A percentile compares a stretch with the other conserved stretches of the same genome.
phyloP scores from a whole-genome alignment of 2,329 filamentous ascomycete genomes.

The Aspergillus intermedius region DNA sequence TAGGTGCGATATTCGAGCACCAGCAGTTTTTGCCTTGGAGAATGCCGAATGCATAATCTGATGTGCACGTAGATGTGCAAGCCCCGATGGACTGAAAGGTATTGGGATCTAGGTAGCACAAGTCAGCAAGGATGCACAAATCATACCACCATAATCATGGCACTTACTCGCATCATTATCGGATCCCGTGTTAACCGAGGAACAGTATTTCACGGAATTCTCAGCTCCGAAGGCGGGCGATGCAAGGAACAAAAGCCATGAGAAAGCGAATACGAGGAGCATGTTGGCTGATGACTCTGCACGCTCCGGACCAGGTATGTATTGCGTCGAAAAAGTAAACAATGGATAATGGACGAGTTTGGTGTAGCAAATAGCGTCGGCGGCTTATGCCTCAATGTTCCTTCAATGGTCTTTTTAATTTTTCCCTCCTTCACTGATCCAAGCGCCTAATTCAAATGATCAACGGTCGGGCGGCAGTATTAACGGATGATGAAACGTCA shows the following conservation, averaged over 20 bases:
- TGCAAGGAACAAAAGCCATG: constrained; percentile 21
- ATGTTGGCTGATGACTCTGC: constrained; percentile 9
- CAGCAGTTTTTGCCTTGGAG: constrained; percentile 43
- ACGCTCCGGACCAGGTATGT: too few relatives aligned
- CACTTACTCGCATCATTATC: constrained; percentile 31
- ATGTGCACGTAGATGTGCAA: constrained; percentile 34
- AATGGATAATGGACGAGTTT: too few relatives aligned
- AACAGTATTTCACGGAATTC: constrained; percentile 34
- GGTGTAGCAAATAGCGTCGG: too few relatives aligned
- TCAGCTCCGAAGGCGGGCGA: constrained; percentile 17
- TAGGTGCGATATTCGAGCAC: constrained; percentile 44
- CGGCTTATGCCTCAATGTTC: too few relatives aligned
- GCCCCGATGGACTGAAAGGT: constrained; percentile 42
- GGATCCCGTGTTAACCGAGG: constrained; percentile 40
- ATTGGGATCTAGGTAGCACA: constrained; percentile 24
- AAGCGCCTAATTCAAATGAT: too few relatives aligned
- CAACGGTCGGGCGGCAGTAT: too few relatives aligned
- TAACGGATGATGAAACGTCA: too few relatives aligned
- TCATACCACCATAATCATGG: too few relatives aligned
- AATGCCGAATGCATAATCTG: constrained; percentile 41
- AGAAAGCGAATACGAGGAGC: constrained; percentile 14
- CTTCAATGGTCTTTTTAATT: too few relatives aligned
- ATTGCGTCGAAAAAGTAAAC: too few relatives aligned
- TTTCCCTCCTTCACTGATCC: too few relatives aligned
- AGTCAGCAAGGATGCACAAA: constrained; percentile 5